phyloP scores from a whole-genome alignment of 2,329 filamentous ascomycete genomes.

The Phialemoniopsis sp. region DNA sequence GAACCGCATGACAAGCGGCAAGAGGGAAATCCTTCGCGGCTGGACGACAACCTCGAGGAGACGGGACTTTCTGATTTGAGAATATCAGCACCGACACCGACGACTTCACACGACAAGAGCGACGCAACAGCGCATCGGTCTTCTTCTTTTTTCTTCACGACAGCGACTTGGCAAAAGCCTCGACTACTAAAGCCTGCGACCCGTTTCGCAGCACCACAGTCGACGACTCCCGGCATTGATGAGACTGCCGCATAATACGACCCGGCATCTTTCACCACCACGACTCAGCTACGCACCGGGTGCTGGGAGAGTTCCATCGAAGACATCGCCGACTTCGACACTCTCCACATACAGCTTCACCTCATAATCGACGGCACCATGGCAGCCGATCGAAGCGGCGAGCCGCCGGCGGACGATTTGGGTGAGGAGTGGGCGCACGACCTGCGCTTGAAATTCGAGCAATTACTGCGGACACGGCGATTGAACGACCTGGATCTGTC shows the following conservation, averaged over 20 bases:
- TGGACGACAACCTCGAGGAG: no score
- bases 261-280: background rate
- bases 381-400: conserved; percentile 16
- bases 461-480: conserved; percentile 79
- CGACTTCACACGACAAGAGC: no score
- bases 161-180: background rate
- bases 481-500: conserved; percentile 77
- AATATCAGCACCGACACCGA: no score
- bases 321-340: conserved; percentile 6
- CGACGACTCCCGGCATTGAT: background rate
- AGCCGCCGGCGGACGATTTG: conserved; percentile 33
- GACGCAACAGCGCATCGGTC: background rate
- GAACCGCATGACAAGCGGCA: no score
- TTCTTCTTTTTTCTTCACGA: conserved; percentile 1
- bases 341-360: conserved; percentile 5
- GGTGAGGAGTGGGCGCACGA: conserved; percentile 76
- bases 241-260: background rate
- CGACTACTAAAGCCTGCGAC: no score
- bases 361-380: conserved; percentile 17
- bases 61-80: no score
- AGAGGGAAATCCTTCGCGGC: no score
- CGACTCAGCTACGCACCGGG: conserved; percentile 5
- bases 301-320: conserved; percentile 8
- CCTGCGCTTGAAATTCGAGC: conserved; percentile 79
- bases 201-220: no score